Evolutionary conservation across 768 basidiomycete species (phyloP).

Genomic region (Butyriboletus loyo): DNA sequence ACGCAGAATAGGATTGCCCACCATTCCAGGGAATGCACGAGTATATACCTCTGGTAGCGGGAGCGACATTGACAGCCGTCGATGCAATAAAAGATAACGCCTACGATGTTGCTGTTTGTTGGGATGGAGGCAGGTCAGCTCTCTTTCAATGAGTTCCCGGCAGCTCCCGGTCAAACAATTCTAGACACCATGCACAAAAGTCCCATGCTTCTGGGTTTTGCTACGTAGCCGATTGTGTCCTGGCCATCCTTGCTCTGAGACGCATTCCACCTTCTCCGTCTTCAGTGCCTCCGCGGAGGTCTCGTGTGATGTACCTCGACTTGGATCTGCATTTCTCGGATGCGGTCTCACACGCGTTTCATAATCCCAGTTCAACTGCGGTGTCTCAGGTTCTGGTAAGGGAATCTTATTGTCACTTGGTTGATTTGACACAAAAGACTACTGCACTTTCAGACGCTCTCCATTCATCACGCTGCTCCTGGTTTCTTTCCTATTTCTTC

Average conservation of each 20-base stretch:
- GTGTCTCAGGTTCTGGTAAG: constrained; percentile 49
- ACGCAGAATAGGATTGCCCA: constrained; percentile 69
- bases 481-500: constrained; percentile 79
- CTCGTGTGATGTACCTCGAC: constrained; percentile 86
- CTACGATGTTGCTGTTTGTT: constrained; percentile 69
- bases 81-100: constrained; percentile 48
- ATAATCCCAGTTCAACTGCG: constrained; percentile 35
- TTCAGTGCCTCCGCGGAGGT: constrained; percentile 32
- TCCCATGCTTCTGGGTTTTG: constrained; percentile 84
- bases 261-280: constrained; percentile 28
- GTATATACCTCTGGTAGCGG: constrained; percentile 72
- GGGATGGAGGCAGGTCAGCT: constrained; percentile 84
- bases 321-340: constrained; percentile 92
- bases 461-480: constrained; percentile 77
- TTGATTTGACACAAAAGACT: background rate
- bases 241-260: constrained; percentile 74
- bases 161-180: background rate
- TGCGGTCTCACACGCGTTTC: constrained; percentile 78
- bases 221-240: constrained; percentile 87
- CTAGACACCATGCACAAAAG: constrained; percentile 81
- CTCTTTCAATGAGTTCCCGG: background rate
- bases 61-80: constrained; percentile 75
- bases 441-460: constrained; percentile 56
- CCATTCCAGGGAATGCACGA: constrained; percentile 63
- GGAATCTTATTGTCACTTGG: background rate